These are phyloP conservation scores for Rhytidhysteron rufulum DNA, from an alignment of 2,329 filamentous ascomycete species.

Conservation along the genomic window DNA sequence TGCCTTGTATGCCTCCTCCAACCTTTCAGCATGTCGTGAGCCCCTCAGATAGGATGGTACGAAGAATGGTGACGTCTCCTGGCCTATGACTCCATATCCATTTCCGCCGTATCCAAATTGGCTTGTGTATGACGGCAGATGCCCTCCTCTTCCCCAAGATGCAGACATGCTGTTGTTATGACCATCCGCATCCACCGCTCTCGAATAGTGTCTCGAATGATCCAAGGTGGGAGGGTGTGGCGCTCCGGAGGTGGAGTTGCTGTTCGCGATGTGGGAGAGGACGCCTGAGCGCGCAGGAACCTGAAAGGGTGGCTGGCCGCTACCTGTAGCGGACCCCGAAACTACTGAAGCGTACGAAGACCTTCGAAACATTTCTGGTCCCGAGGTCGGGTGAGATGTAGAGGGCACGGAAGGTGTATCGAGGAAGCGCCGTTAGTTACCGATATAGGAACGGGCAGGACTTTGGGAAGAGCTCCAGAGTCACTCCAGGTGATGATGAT, in stretches of 20 bases:
- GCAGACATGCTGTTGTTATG: constrained; percentile 41
- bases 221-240: constrained; percentile 16
- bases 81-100: constrained; percentile 19
- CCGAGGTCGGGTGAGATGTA: constrained; percentile 4
- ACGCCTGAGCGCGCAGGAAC: constrained; percentile 37
- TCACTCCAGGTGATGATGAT: constrained; percentile 1
- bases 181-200: constrained; percentile 48
- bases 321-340: constrained; percentile 45
- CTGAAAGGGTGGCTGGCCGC: constrained; percentile 30
- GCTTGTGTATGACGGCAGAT: constrained; percentile 45
- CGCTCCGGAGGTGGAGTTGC: constrained; percentile 27
- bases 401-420: background rate
- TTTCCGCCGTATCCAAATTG: constrained; percentile 39
- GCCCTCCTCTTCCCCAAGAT: constrained; percentile 41
- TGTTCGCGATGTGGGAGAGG: constrained; percentile 56
- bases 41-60: constrained; percentile 77
- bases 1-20: constrained; percentile 66
- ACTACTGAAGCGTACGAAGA: constrained; percentile 62
- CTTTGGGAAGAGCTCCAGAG: background rate
- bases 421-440: constrained; percentile 1
- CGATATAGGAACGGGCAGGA: background rate
- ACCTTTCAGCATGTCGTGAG: constrained; percentile 72
- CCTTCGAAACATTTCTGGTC: constrained; percentile 38
- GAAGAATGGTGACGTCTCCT: constrained; percentile 58
- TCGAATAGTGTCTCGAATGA: constrained; percentile 29